phyloP scores from a whole-genome alignment of 768 basidiomycete genomes.

The Mycena maculata region DNA sequence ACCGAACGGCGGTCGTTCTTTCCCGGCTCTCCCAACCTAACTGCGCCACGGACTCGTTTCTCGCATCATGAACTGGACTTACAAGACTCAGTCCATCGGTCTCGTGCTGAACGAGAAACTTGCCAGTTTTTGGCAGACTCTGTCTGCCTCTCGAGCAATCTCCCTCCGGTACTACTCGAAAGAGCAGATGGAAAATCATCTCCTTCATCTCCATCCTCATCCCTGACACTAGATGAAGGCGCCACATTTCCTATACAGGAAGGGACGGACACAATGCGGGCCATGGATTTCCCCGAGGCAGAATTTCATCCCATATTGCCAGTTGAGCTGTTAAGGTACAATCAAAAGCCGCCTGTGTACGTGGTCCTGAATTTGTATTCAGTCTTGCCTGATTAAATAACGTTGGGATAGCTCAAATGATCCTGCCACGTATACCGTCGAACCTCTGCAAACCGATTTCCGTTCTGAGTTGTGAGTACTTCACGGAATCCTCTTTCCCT shows the following conservation, averaged over 20 bases:
- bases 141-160: neutral
- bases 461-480: neutral
- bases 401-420: slow-evolving; percentile 1
- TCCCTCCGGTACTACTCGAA: neutral
- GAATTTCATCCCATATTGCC: slow-evolving; percentile 6
- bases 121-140: neutral
- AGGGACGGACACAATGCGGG: slow-evolving; percentile 6
- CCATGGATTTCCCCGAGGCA: neutral
- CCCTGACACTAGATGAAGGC: neutral
- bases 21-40: too few species aligned
- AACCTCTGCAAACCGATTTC: slow-evolving; percentile 5
- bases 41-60: too few species aligned
- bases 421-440: neutral
- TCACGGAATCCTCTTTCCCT: neutral
- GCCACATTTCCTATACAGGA: neutral
- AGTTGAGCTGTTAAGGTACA: neutral
- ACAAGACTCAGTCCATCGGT: too few species aligned
- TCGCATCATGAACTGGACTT: too few species aligned
- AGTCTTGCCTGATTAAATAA: neutral
- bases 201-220: neutral
- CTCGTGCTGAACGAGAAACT: too few species aligned
- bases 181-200: too few species aligned
- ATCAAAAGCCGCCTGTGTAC: neutral
- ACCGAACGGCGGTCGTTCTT: neutral
- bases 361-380: neutral